Evolutionary conservation across 371 early-diverging fungal genomes (phyloP).

Genomic region (Mucor plumbeus): DNA sequence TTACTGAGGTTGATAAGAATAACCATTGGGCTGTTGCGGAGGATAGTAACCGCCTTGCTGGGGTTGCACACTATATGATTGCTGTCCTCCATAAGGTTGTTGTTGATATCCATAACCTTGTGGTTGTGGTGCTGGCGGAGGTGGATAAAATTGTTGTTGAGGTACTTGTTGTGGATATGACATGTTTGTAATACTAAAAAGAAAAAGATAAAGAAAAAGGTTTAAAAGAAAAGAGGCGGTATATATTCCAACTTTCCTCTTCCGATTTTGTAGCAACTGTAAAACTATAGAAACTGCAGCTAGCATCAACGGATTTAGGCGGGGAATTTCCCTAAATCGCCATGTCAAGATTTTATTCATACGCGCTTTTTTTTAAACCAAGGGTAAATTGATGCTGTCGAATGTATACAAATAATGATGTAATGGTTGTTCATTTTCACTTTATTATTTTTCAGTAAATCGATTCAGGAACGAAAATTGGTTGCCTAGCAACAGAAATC

Average conservation of each 20-base stretch:
- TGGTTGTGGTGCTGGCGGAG: slow-evolving; percentile 10
- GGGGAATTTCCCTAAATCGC: slow-evolving; percentile 6
- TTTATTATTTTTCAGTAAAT: too few relatives aligned
- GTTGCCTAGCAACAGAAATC: too few relatives aligned
- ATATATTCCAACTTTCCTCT: not conserved
- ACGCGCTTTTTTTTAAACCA: not conserved
- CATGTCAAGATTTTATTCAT: not conserved
- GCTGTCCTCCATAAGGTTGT: slow-evolving; percentile 2
- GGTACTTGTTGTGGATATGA: slow-evolving; percentile 21
- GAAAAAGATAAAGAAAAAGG: not conserved
- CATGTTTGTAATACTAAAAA: not conserved
- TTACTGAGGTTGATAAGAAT: slow-evolving; percentile 18
- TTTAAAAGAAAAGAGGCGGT: not conserved
- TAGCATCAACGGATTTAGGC: not conserved
- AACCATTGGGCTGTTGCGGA: slow-evolving; percentile 12
- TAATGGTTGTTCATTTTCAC: not conserved
- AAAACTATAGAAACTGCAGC: slow-evolving; percentile 2
- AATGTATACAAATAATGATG: not conserved
- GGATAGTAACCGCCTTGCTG: slow-evolving; percentile 11
- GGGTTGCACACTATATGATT: not conserved
- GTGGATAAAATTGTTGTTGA: slow-evolving; percentile 14
- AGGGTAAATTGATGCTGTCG: not conserved
- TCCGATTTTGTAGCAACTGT: not conserved
- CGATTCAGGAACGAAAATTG: too few relatives aligned
- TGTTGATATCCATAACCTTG: slow-evolving; percentile 8